Percentiles rank a stretch among this genome's conserved stretches.
Conservation (phyloP, 106 monocot species). For the Posidonia australis region DNA sequence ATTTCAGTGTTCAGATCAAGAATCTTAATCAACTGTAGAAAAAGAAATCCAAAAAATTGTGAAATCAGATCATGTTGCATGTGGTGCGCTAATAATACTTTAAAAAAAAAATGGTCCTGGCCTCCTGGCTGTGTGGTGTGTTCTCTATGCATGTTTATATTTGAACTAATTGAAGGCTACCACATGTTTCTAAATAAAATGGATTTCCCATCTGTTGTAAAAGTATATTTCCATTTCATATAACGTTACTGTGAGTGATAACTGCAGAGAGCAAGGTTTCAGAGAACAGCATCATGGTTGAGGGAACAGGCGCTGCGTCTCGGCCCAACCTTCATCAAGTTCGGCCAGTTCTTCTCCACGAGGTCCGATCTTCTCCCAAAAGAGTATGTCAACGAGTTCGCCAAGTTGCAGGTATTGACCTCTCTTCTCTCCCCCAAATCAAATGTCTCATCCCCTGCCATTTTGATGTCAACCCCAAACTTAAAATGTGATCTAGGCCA, state of each 20-base stretch:
- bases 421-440: too few relatives aligned
- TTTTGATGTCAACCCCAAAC: not conserved
- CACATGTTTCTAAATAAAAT: slow-evolving; percentile 3
- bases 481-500: not conserved
- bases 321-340: slow-evolving; percentile 90
- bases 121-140: too few relatives aligned
- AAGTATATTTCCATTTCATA: too few relatives aligned
- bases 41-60: too few relatives aligned
- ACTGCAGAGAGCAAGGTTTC: slow-evolving; percentile 51
- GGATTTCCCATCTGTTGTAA: not conserved
- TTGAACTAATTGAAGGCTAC: too few relatives aligned
- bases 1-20: too few relatives aligned
- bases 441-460: too few relatives aligned
- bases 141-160: too few relatives aligned
- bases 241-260: not conserved
- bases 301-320: slow-evolving; percentile 76
- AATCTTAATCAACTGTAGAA: too few relatives aligned
- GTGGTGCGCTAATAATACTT: too few relatives aligned
- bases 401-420: slow-evolving; percentile 49
- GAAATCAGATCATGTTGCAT: too few relatives aligned
- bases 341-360: slow-evolving; percentile 83
- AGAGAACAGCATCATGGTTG: slow-evolving; percentile 75
- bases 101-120: too few relatives aligned
- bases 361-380: slow-evolving; percentile 86
- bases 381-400: slow-evolving; percentile 88